phyloP scores from a whole-genome alignment of 225 moss, liverwort and hornwort genomes.

The Sphagnum contortum region DNA sequence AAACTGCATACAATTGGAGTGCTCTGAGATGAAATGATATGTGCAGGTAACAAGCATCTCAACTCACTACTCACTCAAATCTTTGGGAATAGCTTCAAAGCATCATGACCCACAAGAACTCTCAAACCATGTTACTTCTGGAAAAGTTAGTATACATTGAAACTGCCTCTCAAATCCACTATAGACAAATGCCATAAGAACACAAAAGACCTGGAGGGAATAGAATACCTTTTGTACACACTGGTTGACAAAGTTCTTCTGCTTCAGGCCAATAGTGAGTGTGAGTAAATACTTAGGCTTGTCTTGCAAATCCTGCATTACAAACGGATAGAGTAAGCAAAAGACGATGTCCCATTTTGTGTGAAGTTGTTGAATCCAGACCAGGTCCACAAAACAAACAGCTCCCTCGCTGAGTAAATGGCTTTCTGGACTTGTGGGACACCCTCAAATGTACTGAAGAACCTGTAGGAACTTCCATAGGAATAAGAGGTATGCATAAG shows the following conservation, averaged over 20 bases:
- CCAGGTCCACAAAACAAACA: not conserved
- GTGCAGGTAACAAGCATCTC: no score
- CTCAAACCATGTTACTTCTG: no score
- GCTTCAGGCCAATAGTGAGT: constrained; percentile 48
- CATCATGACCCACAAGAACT: no score
- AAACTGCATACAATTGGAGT: constrained; percentile 48
- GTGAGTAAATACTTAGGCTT: constrained; percentile 60
- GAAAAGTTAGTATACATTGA: no score
- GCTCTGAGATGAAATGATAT: not conserved
- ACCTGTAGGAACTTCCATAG: no score
- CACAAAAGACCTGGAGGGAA: not conserved
- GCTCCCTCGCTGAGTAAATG: no score
- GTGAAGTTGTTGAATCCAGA: not conserved
- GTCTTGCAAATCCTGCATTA: constrained; percentile 32
- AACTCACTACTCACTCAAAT: no score
- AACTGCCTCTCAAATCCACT: not conserved
- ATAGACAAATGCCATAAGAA: not conserved
- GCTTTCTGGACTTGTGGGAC: no score
- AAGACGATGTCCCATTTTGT: no score
- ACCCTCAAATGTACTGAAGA: no score
- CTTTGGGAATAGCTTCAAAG: no score
- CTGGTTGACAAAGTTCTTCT: constrained; percentile 50
- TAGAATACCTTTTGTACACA: constrained; percentile 39
- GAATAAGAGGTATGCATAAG: no score
- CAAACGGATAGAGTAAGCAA: not conserved